A percentile compares a stretch with the other conserved stretches of the same genome.
Conservation (phyloP, 345 rosid genomes). For the Angophora floribunda region DNA sequence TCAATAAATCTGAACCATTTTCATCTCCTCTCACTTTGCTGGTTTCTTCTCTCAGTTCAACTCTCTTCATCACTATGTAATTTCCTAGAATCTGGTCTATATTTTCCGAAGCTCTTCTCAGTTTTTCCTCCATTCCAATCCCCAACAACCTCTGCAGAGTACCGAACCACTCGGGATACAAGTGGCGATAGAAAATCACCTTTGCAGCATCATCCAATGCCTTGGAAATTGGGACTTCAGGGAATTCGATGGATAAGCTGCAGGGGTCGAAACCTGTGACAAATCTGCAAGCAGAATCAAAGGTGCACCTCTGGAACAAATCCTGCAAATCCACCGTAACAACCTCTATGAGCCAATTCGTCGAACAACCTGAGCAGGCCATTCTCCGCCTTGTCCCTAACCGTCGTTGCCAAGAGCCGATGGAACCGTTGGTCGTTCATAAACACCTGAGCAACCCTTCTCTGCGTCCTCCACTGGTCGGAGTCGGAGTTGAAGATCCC, state of each 20-base stretch:
- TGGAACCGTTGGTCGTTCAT: conserved; percentile 18
- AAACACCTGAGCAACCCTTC: conserved; percentile 21
- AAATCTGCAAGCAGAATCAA: conserved; percentile 25
- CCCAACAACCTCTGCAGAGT: conserved; percentile 37
- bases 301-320: conserved; percentile 32
- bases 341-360: conserved; percentile 8
- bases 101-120: conserved; percentile 12
- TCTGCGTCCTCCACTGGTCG: conserved; percentile 32
- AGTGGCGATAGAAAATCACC: conserved; percentile 29
- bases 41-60: neutral
- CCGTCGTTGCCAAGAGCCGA: conserved; percentile 5
- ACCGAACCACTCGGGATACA: conserved; percentile 20
- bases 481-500: conserved; percentile 42
- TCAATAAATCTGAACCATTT: conserved; percentile 20
- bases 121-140: conserved; percentile 26
- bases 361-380: conserved; percentile 39
- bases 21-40: neutral
- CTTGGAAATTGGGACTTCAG: conserved; percentile 10
- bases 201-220: conserved; percentile 39
- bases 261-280: conserved; percentile 33
- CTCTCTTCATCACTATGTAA: conserved; percentile 18
- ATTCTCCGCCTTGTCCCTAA: conserved; percentile 15
- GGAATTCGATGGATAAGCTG: conserved; percentile 22
- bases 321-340: conserved; percentile 27
- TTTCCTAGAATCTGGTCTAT: conserved; percentile 6